Evolutionary conservation across 2,329 filamentous ascomycete genomes (phyloP), one percentile per base, ranked within the genome.

Genomic region (Pestalotiopsis fici): DNA sequence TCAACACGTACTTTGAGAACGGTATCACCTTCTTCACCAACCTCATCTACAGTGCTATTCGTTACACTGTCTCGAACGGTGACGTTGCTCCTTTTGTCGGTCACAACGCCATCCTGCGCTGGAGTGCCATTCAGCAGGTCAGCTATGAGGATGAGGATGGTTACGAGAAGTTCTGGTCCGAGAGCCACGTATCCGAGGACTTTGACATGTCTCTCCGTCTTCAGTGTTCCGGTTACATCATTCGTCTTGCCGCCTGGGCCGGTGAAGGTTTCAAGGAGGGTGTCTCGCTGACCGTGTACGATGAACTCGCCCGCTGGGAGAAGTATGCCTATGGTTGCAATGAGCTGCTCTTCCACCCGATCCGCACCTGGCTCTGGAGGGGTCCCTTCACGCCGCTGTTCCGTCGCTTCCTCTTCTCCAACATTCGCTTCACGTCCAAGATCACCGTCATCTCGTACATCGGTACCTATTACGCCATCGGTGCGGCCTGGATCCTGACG

Each of bases 71-170:
- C 31, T 87, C 88, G 6, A 90, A 88, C 63, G 92, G 92, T 4
- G 92, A 94, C 65, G 87, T 91, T 6, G 89, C 91, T 0, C 91
- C 91, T 0, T 94, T 94, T 71, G 92, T 94, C 69, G 92, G 92
- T 0, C 92, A 94, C 81, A 94, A 94, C 74, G 91, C 92, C 1
- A 88, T 94, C 68, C 82, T 94, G 15, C 86, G 92, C 25, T 94
- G 92, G 92, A 82, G 83, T 61, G 88, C 88, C 9, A 80, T 90
- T 35, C 88, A 90, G 71, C 82, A 87, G 61, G 84, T 90, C 57
- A 83, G 83, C 2, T 88, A 85, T 73, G 78, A 81, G 62, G 86
- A 87, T 43, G 82, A 88, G 65, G 88, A 89, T 64, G 86, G 85
- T 12, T 85, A 88, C 70, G 86, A 89, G 15, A 89, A 90, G 72